These are phyloP conservation scores for Aurifilum marmelostoma DNA, from an alignment of 2,329 filamentous ascomycete genomes.

Conservation along the genomic window DNA sequence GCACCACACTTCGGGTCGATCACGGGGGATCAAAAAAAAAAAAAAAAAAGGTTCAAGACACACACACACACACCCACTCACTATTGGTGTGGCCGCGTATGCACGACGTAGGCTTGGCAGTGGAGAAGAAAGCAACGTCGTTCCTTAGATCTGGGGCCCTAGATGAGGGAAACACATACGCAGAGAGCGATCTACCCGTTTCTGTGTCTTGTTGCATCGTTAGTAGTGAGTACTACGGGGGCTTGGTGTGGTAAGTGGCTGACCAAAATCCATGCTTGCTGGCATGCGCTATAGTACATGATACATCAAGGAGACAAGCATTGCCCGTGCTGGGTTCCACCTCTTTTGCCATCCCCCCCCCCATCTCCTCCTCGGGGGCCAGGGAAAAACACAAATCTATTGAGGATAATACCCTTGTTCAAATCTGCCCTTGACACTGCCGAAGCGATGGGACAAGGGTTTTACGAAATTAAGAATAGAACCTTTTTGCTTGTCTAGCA, in stretches of 20 bases:
- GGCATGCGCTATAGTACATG: too few relatives aligned
- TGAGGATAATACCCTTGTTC: neutral
- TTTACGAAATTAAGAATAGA: neutral
- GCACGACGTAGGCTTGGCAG: slow-evolving; percentile 3
- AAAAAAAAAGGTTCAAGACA: neutral
- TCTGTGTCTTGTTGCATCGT: neutral
- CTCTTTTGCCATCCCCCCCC: neutral
- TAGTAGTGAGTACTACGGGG: too few relatives aligned
- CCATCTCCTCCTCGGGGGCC: neutral
- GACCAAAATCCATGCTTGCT: too few relatives aligned
- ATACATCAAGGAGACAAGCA: neutral
- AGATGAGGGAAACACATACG: too few relatives aligned
- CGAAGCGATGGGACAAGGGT: neutral
- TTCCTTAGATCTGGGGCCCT: neutral
- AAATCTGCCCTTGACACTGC: neutral
- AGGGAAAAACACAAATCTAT: neutral
- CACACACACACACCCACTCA: neutral
- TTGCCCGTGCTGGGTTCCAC: neutral
- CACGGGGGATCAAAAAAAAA: neutral
- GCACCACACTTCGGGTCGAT: neutral
- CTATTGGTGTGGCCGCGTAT: slow-evolving; percentile 1
- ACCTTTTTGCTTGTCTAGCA: neutral
- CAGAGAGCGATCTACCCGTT: neutral
- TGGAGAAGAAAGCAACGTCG: neutral
- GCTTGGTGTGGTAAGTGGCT: too few relatives aligned